Evolutionary conservation across 129 eudicot species (phyloP).

Genomic region (Rutidosis leptorrhynchoides): DNA sequence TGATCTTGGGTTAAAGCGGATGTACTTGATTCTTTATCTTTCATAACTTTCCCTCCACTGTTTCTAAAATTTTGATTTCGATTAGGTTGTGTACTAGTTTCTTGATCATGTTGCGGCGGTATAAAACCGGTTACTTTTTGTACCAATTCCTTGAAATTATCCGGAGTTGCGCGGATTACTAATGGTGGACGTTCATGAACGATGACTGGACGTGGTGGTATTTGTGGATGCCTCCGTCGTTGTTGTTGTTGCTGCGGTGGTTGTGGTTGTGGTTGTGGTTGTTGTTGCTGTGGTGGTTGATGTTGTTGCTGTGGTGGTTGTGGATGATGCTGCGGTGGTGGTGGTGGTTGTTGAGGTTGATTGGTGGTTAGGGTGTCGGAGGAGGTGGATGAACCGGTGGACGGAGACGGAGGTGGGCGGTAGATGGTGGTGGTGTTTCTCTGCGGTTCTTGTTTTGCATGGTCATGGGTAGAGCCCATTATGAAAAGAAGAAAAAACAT

Average conservation of each 20-base stretch:
- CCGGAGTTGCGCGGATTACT: constrained; percentile 50
- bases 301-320: no score
- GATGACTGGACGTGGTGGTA: constrained; percentile 48
- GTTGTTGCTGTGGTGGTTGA: no score
- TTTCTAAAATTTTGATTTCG: background rate
- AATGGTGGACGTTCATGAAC: constrained; percentile 57
- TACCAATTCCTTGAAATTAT: constrained; percentile 63
- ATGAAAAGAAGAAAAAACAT: background rate
- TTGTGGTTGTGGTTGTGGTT: no score
- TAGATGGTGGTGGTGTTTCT: constrained; percentile 42
- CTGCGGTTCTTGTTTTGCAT: constrained; percentile 38
- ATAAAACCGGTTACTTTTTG: constrained; percentile 51
- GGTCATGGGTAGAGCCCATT: constrained; percentile 37
- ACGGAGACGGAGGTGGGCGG: constrained; percentile 16
- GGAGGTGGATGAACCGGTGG: constrained; percentile 35
- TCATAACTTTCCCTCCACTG: constrained; percentile 15
- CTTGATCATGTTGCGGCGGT: constrained; percentile 20
- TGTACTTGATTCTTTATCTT: constrained; percentile 48
- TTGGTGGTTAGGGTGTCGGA: background rate
- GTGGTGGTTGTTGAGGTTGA: no score
- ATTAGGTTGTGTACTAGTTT: constrained; percentile 4
- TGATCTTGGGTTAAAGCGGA: constrained; percentile 43
- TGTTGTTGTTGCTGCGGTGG: no score
- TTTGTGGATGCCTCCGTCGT: no score
- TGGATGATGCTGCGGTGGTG: constrained; percentile 15